A percentile compares a stretch with the other conserved stretches of the same genome.
Conservation (phyloP, 371 early-diverging fungal species). For the Dichotomocladium elegans region DNA sequence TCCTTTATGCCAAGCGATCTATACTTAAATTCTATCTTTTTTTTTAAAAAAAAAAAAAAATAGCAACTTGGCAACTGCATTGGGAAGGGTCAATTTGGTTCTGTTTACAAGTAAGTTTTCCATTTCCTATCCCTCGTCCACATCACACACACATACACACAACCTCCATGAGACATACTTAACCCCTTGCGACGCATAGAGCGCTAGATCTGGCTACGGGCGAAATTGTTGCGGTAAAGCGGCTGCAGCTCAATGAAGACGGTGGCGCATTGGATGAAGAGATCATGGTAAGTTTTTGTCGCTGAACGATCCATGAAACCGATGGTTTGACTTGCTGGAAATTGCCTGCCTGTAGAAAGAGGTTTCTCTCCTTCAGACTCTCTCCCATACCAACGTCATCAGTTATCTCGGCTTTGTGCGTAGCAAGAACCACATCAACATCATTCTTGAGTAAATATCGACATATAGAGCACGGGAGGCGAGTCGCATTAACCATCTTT, state of each 20-base stretch:
- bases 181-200: slow-evolving; percentile 18
- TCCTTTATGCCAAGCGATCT: too few relatives aligned
- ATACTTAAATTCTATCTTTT: too few relatives aligned
- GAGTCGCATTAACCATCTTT: too few relatives aligned
- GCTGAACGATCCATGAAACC: too few relatives aligned
- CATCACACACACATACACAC: neutral
- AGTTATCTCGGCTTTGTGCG: slow-evolving; percentile 83
- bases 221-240: slow-evolving; percentile 86
- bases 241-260: slow-evolving; percentile 64
- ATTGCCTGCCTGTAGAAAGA: slow-evolving; percentile 63
- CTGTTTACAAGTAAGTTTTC: slow-evolving; percentile 62
- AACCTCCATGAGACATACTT: neutral
- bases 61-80: slow-evolving; percentile 87
- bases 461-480: neutral
- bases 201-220: slow-evolving; percentile 84
- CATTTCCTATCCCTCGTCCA: neutral
- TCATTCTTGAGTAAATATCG: slow-evolving; percentile 76
- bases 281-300: slow-evolving; percentile 33
- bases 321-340: too few relatives aligned
- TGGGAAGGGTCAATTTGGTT: slow-evolving; percentile 89
- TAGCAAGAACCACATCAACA: slow-evolving; percentile 68
- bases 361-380: slow-evolving; percentile 65
- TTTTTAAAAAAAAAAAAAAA: neutral
- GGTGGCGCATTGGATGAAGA: slow-evolving; percentile 59
- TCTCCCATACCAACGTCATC: slow-evolving; percentile 83